Base-by-base conservation (phyloP, 192 early-diverging fungal genomes). In the Coemansia sp. region DNA sequence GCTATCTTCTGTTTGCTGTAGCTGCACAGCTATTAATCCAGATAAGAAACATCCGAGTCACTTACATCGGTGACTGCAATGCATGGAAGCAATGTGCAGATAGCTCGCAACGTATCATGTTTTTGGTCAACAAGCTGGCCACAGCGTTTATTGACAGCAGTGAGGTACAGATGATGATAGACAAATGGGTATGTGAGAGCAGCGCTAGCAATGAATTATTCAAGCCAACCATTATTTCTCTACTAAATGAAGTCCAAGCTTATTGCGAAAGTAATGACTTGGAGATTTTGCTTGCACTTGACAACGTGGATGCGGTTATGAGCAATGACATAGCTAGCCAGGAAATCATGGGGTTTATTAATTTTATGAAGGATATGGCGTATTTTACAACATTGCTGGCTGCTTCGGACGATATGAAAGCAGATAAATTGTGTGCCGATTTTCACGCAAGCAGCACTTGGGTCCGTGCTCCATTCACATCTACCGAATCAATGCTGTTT, bases 351-450 rank as follows among this genome's bases (percentile, higher is more conserved):
- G 15, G 16, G 2, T 15, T 6, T 7, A 37, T 66, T 5, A 30
- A 6, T 3, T 54, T 26, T 44, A 66, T 66, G 21, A 58, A 59
- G 31, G 26, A 50, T 5, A 19, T 5, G 16, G 20, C 46, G n/a
- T 39, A 30, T 13, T 50, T 47, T 43, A 20, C 42, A 6, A 31
- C 57, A 2, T 6, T 66, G 13, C 30, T 66, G 2, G 56, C 64
- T 11, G 64, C 64, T 18, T 59, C 56, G 0, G 57, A 66, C 39
- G 57, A 66, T 19, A 9, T n/a, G 13, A 66, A 43, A 26, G 64
- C 52, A n/a, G 39, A 31, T 13, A 21, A 8, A 12, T 33, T 59
- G 14, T 55, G 52, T 39, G 37, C 31, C 4, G 12, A 26, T 12
- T n/a, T 59, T 3, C 49, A 52, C 13, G 51, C 64, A 33, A 26